Evolutionary conservation across 148 eudicot species (phyloP).

Genomic region (Cornus controversa): DNA sequence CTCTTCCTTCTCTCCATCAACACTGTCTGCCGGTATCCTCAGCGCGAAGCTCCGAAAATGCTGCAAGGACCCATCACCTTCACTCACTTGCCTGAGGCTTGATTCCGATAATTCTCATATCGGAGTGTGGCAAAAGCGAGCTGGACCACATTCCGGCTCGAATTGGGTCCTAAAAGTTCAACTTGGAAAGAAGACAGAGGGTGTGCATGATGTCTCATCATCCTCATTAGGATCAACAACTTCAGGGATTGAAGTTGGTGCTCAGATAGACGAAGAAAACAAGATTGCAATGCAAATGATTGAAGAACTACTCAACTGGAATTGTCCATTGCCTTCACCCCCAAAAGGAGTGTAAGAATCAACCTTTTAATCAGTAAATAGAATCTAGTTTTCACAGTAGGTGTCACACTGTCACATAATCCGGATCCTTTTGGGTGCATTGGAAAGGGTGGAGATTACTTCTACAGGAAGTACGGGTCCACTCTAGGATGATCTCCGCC

Average conservation of each 20-base stretch:
- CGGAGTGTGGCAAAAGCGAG: slow-evolving; percentile 90
- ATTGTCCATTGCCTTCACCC: slow-evolving; percentile 23
- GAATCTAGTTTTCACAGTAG: no score
- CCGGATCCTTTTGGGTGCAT: no score
- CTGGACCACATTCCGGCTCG: slow-evolving; percentile 59
- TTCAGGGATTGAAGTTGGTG: slow-evolving; percentile 3
- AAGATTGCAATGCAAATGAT: slow-evolving; percentile 79
- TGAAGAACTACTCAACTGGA: slow-evolving; percentile 76
- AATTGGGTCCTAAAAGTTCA: slow-evolving; percentile 81
- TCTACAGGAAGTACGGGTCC: no score
- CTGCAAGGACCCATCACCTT: slow-evolving; percentile 73
- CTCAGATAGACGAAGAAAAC: slow-evolving; percentile 57
- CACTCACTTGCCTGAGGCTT: slow-evolving; percentile 79
- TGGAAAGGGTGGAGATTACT: no score
- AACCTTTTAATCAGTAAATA: not conserved
- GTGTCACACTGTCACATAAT: no score
- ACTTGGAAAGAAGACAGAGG: slow-evolving; percentile 37
- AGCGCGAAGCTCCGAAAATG: slow-evolving; percentile 62
- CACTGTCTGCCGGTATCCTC: slow-evolving; percentile 48
- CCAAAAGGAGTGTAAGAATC: not conserved
- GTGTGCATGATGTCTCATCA: not conserved
- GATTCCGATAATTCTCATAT: slow-evolving; percentile 79
- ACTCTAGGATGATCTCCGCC: no score
- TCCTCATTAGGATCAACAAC: not conserved
- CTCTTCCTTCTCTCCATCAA: slow-evolving; percentile 15